Evolutionary conservation across 1,284 basidiomycete species (phyloP), one percentile per base, ranked within the genome.

Genomic region (Rhodotorula sp.): DNA sequence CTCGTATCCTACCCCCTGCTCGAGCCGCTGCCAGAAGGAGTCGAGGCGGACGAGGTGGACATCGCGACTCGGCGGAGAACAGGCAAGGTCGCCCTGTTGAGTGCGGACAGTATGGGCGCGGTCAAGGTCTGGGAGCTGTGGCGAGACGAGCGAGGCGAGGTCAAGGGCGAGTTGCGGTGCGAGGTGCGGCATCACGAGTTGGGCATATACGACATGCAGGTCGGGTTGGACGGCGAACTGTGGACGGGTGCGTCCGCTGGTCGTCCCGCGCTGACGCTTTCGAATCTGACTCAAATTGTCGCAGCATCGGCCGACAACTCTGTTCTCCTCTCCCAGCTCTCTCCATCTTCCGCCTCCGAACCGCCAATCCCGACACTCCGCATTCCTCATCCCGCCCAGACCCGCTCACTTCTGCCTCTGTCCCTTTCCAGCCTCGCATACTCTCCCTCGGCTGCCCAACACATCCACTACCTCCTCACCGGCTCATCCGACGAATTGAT

Each of bases 271-370:
- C 61, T 53, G 44, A 55, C 20, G 52, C 39, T 22, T 19, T 11
- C n/a, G 6, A 27, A 8, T 15, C 10, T 34, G 5, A 22, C 47
- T 0, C 29, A 24, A 15, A 4, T 8, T 17, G 11, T 3, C 19
- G 39, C 78, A 93, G 94, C 89, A 3, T 96, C 94, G 9, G 84
- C 89, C 29, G 94, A 97, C 79, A 90, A 92, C 62, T 90, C 89
- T 0, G 87, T 89, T 0, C 87, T 89, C 64, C 81, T 91, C 17
- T 78, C 75, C 4, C 61, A 66, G 2, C 74, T 78, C 57, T 68
- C 74, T 48, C 47, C 80, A 85, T 24, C 76, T 80, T 69, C 79
- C 84, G 79, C 76, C 69, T 58, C 79, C 78, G 44, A 60, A 19
- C 66, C 73, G 32, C 72, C 77, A 30, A 83, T 83, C 63, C 80